These are phyloP conservation scores for Cystobasidium slooffiae DNA, from an alignment of 1,284 basidiomycete species.

Conservation along the genomic window DNA sequence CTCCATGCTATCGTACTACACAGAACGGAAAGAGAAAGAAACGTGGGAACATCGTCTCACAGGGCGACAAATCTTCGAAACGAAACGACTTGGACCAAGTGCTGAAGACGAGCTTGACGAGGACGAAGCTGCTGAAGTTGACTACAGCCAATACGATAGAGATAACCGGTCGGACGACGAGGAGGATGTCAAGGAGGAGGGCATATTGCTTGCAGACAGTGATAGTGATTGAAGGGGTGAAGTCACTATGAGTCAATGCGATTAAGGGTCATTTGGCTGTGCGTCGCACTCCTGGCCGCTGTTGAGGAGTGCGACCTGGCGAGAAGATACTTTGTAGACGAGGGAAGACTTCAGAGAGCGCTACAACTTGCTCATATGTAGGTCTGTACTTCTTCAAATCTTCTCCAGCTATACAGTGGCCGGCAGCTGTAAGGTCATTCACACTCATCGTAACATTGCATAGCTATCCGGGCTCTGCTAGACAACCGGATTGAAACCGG, in stretches of 20 bases:
- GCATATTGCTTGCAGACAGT: conserved; percentile 20
- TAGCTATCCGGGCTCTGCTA: too few species aligned
- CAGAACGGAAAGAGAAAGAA: conserved; percentile 37
- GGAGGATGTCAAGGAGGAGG: conserved; percentile 15
- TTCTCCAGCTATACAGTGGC: too few species aligned
- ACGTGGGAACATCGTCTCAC: conserved; percentile 22
- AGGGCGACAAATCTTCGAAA: conserved; percentile 33
- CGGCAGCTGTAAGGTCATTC: too few species aligned
- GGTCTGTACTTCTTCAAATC: too few species aligned
- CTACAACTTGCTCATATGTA: too few species aligned
- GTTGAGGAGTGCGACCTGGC: too few species aligned
- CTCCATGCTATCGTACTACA: neutral
- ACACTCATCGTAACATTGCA: too few species aligned
- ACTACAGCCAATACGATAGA: conserved; percentile 26
- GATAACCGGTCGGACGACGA: conserved; percentile 9
- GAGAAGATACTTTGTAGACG: too few species aligned
- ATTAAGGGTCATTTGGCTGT: neutral
- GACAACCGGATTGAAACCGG: too few species aligned
- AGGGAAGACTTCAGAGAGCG: too few species aligned
- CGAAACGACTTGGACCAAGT: conserved; percentile 21
- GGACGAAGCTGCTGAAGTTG: conserved; percentile 24
- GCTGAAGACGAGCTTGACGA: conserved; percentile 15
- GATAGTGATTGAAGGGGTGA: conserved; percentile 13
- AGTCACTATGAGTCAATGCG: neutral
- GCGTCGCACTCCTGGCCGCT: too few species aligned